These are phyloP conservation scores for Syzygium oleosum DNA, from an alignment of 345 rosid species.

Conservation along the genomic window DNA sequence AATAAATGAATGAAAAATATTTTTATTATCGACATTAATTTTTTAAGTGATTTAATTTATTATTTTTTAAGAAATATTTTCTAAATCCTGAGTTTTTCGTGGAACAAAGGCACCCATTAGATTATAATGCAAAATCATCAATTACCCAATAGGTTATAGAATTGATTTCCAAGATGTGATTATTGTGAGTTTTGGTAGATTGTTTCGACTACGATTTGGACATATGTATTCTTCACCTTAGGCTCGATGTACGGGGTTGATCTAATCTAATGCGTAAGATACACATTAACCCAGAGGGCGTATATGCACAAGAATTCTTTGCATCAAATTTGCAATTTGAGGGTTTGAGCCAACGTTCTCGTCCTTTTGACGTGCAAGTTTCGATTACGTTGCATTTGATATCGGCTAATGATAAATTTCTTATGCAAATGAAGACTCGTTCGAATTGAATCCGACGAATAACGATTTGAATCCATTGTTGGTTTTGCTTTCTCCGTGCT, in stretches of 20 bases:
- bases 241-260: neutral
- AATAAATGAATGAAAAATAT: too few relatives aligned
- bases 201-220: neutral
- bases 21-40: neutral
- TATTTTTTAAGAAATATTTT: neutral
- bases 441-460: neutral
- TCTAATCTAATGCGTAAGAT: neutral
- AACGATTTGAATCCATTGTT: neutral
- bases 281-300: neutral
- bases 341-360: neutral
- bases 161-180: neutral
- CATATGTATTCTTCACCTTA: neutral
- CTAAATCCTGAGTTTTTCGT: neutral
- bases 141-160: neutral
- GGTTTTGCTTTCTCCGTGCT: neutral
- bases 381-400: neutral
- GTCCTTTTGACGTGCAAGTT: too few relatives aligned
- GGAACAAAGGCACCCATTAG: too few relatives aligned
- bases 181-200: neutral
- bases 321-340: neutral
- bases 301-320: accelerated
- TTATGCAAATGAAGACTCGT: neutral
- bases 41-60: neutral
- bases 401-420: neutral
- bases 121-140: neutral